Evolutionary conservation across 306 rosid genomes (phyloP).

Genomic region (Crotalaria pallida): DNA sequence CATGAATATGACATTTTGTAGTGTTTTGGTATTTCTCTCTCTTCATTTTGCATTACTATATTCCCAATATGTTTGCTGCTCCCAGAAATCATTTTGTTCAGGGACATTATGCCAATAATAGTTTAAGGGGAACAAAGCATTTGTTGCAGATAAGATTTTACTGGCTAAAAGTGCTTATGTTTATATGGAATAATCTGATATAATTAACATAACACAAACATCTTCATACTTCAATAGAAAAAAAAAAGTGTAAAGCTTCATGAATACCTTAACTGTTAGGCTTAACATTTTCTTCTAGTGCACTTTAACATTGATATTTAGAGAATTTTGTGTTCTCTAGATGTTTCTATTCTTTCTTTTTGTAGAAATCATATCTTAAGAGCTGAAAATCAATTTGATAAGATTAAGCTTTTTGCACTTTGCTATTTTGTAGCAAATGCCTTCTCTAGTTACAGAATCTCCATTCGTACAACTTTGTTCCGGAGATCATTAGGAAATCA

Average conservation of each 20-base stretch:
- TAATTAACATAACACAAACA: not conserved
- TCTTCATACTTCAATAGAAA: not conserved
- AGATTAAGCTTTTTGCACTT: not conserved
- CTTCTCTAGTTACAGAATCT: not conserved
- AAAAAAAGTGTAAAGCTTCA: too few relatives aligned
- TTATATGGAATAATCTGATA: not conserved
- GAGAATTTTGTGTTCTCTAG: not conserved
- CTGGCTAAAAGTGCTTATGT: not conserved
- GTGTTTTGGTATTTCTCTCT: not conserved
- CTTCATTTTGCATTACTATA: not conserved
- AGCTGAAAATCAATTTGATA: not conserved
- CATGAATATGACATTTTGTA: not conserved
- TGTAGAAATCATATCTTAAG: not conserved
- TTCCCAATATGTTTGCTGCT: not conserved
- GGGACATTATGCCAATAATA: not conserved
- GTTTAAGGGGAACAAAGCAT: not conserved
- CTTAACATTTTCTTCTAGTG: not conserved
- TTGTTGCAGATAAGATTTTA: not conserved
- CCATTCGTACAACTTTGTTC: too few relatives aligned
- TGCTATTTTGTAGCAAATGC: not conserved
- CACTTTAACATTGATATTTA: not conserved
- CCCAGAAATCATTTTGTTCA: not conserved
- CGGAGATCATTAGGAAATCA: too few relatives aligned
- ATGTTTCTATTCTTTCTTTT: not conserved
- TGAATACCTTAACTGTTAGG: not conserved